Base-by-base conservation (phyloP, 495 filamentous ascomycete genomes). In the Cairneyella variabilis region DNA sequence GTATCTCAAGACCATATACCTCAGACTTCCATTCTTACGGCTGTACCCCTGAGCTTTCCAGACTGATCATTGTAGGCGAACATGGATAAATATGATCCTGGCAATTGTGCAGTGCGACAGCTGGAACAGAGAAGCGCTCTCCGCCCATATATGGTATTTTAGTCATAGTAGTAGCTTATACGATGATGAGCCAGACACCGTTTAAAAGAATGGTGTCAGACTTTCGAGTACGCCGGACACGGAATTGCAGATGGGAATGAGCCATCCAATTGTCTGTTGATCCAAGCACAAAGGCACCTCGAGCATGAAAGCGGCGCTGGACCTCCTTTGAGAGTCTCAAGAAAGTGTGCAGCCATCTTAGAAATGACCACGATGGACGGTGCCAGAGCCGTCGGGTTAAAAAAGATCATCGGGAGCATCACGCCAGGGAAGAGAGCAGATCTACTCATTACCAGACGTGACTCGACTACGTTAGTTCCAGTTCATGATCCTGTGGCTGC, bases 351-450 rank as follows among this genome's bases (percentile, higher is more conserved):
- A 16, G 77, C 75, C 60, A 67, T 69, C 25, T 66, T 76, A 3
- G 71, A 57, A 2, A 79, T 74, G 0, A 71, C 76, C 42, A 62
- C 70, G 25, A 32, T 32, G 26, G 26, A 27, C 5, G 74, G 73
- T 2, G 75, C 75, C 0, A 61, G 66, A 16, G 71, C 74, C 0
- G 61, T 75, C 25, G 49, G 57, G 21, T 68, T 75, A 70, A 64
- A 66, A 45, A 63, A 66, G 22, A 44, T 65, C n/a, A 44, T 76
- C 25, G 75, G 76, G 3, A 69, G 63, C 8, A 58, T 79, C n/a
- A 66, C 57, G 18, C 70, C 62, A 10, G 74, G 75, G 0, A 73
- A 75, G 48, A 48, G 58, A 26, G 74, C 73, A 5, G 75, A 78
- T 65, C 28, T 76, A 2, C 62, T 73, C 0, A 62, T 76, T 3